Evolutionary conservation across 2,329 filamentous ascomycete genomes (phyloP).

Genomic region (Pezicula carpinea): DNA sequence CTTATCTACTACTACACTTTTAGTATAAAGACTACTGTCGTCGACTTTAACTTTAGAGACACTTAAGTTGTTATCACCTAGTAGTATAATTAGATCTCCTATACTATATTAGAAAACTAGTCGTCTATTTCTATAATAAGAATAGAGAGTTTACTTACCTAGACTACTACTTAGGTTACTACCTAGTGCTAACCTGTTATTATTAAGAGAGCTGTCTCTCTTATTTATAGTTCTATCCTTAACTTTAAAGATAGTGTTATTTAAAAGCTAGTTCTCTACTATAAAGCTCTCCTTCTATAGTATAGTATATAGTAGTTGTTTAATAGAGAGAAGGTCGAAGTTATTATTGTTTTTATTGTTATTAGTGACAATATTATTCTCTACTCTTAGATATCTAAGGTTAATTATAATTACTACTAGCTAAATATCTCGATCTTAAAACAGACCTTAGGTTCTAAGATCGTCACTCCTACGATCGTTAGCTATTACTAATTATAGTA

Average conservation of each 20-base stretch:
- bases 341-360: too few relatives aligned
- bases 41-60: conserved; percentile 12
- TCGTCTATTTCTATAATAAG: conserved; percentile 9
- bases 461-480: conserved; percentile 7
- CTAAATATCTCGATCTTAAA: conserved; percentile 12
- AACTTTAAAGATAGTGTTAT: conserved; percentile 10
- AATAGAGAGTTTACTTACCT: conserved; percentile 9
- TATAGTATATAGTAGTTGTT: too few relatives aligned
- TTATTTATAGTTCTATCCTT: conserved; percentile 6
- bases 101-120: conserved; percentile 11
- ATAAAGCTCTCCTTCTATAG: conserved; percentile 11
- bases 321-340: too few relatives aligned
- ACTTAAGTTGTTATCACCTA: conserved; percentile 12
- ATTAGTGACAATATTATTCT: too few relatives aligned
- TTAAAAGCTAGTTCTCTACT: conserved; percentile 6
- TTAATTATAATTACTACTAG: conserved; percentile 12
- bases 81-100: conserved; percentile 13
- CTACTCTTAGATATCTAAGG: too few relatives aligned
- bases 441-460: conserved; percentile 14
- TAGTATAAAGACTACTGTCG: conserved; percentile 5
- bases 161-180: conserved; percentile 9
- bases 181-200: conserved; percentile 8
- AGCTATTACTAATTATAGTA: conserved; percentile 4
- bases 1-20: conserved; percentile 7
- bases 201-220: conserved; percentile 4